Base-by-base conservation (phyloP, 139 green algal species). In the Picochlorum sp. region DNA sequence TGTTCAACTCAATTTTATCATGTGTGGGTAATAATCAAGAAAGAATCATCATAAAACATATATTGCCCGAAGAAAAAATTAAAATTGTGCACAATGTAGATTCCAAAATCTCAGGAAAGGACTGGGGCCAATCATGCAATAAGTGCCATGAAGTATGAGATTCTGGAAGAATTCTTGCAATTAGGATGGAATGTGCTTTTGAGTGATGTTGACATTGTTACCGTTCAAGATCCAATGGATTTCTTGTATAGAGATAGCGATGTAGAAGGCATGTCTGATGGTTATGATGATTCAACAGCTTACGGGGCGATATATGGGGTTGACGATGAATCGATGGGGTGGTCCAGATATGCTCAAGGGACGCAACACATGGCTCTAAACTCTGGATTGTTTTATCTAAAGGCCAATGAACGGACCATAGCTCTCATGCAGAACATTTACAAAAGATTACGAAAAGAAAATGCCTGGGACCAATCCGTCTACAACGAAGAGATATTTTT, bases 401-500 rank as follows among this genome's bases (percentile, higher is more conserved):
- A 41, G 10, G 71, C 87, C 35, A 93, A 91, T 57, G 53, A 60
- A 0, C 65, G 78, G 26, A 91, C 82, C 0, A 41, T 87, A 0
- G 59, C 69, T 24, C 66, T 90, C 4, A 82, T 90, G 77, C 40
- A 76, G 22, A 57, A 65, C 43, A 78, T 92, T 20, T 80, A 77
- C 16, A 58, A 60, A 3, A 77, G 85, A 14, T 68, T 95, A 28
- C 62, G 37, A 16, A 76, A 76, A 57, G 59, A 86, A 32, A 87
- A 88, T 64, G 85, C 85, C 58, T 95, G 87, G 87, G 86, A 94
- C 68, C 87, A 95, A 67, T 84, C 67, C 0, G 84, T 85, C 7
- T 95, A 86, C 71, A 95, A 95, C 43, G 76, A 94, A 70, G 82
- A 89, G 64, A 86, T 95, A 10, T 95, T 94, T 72, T 88, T 89